These are phyloP conservation scores for Acanthamoeba castellanii DNA, from an alignment of 208 protist species.

Conservation along the genomic window DNA sequence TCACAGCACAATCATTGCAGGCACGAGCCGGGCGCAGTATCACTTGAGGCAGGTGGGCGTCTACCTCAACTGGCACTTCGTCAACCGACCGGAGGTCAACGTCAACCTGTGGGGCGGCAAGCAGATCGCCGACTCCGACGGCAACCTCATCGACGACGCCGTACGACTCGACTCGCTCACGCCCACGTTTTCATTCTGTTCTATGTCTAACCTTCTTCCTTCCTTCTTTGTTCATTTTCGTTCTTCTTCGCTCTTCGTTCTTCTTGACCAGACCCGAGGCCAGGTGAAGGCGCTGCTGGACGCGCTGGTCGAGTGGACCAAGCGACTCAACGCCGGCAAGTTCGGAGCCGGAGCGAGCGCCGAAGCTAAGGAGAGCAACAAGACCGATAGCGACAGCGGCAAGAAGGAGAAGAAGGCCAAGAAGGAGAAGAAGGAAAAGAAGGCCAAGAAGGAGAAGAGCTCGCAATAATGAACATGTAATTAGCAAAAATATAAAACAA, in stretches of 20 bases:
- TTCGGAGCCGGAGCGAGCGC: neutral
- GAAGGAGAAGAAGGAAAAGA: neutral
- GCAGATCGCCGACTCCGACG: neutral
- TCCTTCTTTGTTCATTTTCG: too few relatives aligned
- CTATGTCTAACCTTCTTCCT: neutral
- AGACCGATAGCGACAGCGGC: neutral
- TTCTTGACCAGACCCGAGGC: neutral
- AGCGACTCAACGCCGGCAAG: neutral
- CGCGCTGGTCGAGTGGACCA: neutral
- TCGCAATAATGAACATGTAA: neutral
- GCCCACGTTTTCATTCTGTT: neutral
- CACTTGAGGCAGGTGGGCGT: conserved; percentile 33
- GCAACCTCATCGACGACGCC: neutral
- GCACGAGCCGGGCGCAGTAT: neutral
- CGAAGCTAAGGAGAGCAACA: neutral
- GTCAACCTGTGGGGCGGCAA: conserved; percentile 25
- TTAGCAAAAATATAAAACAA: too few relatives aligned
- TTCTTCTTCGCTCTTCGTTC: neutral
- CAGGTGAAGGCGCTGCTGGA: neutral
- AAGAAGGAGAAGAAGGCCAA: conserved; percentile 22
- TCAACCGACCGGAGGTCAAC: neutral
- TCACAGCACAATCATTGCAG: neutral
- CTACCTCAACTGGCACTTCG: conserved; percentile 5
- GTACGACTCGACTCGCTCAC: neutral
- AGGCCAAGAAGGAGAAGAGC: neutral